Evolutionary conservation across 1,139 yeast species (phyloP), one percentile per base, ranked within the genome.

Genomic region (Kluyveromyces sp.): DNA sequence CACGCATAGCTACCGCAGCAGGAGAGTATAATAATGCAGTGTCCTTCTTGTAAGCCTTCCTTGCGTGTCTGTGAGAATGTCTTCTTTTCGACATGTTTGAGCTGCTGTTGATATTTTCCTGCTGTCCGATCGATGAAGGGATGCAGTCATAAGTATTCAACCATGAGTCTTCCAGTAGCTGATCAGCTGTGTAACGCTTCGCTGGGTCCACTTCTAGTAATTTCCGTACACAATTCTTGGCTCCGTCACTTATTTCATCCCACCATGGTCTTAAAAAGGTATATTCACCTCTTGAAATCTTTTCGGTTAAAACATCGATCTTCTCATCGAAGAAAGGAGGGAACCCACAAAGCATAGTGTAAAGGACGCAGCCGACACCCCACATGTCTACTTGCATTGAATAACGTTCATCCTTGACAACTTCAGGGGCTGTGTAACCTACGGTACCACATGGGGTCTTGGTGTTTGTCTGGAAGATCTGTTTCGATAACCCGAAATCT

Each of bases 321-420:
- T 82, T 79, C 55, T 89, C 96, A 64, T 90, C 96, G 67, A 87
- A 90, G 63, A 90, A 90, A 25, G 97, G 97, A 1, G 97, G 97
- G 67, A 90, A 90, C 3, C 97, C 97, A 69, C 97, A 89, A 42
- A 90, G 68, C 31, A 89, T 74, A 0, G 96, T 90, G 62, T 90
- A 90, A 51, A 90, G 66, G 6, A 90, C 94, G 66, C 97, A 90
- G 1, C 97, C 97, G 46, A 90, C 70, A 4, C 96, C 95, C 97
- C 97, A 90, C 78, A 90, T 84, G 64, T 90, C 97, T 25, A 90
- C 97, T 43, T 89, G 78, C 69, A 86, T 88, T 4, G 95, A 85
- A 60, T 90, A 90, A 50, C 79, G 75, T 65, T 87, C 88, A 61
- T 85, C 94, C 59, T 78, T 80, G 40, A 90, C 95, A 43, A 89